Percentiles rank a stretch among this genome's conserved stretches.
phyloP scores from a whole-genome alignment of 75 land plant species.

The Selaginella tamariscina region DNA sequence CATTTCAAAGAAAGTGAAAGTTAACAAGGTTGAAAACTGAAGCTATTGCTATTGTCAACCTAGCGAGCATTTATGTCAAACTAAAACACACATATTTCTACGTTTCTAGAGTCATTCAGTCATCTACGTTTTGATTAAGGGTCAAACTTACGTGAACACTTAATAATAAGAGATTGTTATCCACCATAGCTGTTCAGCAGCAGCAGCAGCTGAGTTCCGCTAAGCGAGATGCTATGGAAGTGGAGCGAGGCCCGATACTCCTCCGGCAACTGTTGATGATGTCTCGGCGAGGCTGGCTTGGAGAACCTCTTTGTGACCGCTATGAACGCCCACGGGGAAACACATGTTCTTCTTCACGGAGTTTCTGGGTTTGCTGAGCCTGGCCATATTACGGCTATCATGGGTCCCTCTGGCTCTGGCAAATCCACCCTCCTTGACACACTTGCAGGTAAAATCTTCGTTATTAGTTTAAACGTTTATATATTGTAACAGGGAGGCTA shows the following conservation, averaged over 20 bases:
- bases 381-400: neutral
- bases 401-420: constrained; percentile 9
- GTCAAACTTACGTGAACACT: no score
- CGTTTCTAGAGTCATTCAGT: no score
- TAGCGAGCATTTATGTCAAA: no score
- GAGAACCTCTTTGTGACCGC: constrained; percentile 52
- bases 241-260: neutral
- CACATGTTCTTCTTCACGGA: constrained; percentile 26
- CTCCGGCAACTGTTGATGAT: constrained; percentile 17
- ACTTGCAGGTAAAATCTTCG: constrained; percentile 5
- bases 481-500: constrained; percentile 27
- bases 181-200: no score
- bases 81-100: no score
- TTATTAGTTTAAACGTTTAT: neutral
- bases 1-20: no score
- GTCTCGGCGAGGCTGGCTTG: constrained; percentile 80
- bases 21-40: no score
- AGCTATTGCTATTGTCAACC: no score
- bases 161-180: no score
- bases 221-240: neutral
- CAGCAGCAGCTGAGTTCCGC: no score
- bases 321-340: constrained; percentile 25
- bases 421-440: constrained; percentile 11
- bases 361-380: neutral
- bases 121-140: no score